These are phyloP conservation scores for Cetraspora pellucida DNA, from an alignment of 192 early-diverging fungal genomes.

Conservation along the genomic window DNA sequence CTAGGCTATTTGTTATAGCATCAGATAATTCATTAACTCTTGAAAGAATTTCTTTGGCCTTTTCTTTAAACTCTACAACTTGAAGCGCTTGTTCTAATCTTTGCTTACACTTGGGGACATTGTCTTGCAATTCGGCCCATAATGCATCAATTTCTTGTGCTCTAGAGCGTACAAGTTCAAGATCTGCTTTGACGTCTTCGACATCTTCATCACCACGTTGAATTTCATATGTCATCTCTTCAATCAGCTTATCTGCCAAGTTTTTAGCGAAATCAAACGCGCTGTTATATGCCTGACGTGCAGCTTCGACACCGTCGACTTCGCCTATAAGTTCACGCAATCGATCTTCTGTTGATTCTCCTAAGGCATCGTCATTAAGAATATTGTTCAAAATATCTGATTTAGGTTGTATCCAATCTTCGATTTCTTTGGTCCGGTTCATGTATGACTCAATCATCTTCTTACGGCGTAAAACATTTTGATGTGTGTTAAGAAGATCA, in stretches of 20 bases:
- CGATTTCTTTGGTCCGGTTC: conserved; percentile 16
- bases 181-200: conserved; percentile 17
- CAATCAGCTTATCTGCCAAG: conserved; percentile 7
- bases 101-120: conserved; percentile 10
- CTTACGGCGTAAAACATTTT: conserved; percentile 30
- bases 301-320: conserved; percentile 30
- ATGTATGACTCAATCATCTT: conserved; percentile 32
- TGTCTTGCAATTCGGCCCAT: conserved; percentile 14
- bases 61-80: conserved; percentile 31
- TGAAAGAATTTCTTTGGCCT: conserved; percentile 1
- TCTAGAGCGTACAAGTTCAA: not conserved
- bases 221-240: conserved; percentile 28
- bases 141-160: conserved; percentile 23
- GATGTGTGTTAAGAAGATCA: conserved; percentile 5
- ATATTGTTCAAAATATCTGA: conserved; percentile 13
- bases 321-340: conserved; percentile 25
- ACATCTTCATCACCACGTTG: not conserved
- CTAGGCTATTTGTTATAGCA: not conserved
- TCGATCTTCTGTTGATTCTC: conserved; percentile 14
- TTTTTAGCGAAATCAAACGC: conserved; percentile 19
- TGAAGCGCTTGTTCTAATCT: conserved; percentile 29
- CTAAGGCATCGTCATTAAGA: conserved; percentile 19
- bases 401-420: conserved; percentile 22
- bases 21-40: conserved; percentile 17
- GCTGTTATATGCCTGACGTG: conserved; percentile 14